Conservation (phyloP, 768 basidiomycete genomes). For the Tricholoma bakamatsutake region DNA sequence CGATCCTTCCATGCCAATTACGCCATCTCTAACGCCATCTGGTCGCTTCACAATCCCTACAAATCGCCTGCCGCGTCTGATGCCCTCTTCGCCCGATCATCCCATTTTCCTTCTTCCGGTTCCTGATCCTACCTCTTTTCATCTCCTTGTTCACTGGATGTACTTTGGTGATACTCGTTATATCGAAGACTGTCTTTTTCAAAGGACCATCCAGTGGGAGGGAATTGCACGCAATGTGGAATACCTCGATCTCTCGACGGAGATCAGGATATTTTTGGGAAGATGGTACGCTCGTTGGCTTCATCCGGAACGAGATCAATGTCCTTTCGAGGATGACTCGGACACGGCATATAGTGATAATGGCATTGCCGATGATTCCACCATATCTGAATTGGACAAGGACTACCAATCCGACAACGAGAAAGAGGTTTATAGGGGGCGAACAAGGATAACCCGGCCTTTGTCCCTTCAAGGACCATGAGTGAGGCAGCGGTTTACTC, state of each 20-base stretch:
- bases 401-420: constrained; percentile 24
- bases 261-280: constrained; percentile 73
- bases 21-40: constrained; percentile 18
- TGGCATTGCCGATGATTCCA: constrained; percentile 24
- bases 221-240: constrained; percentile 87
- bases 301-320: constrained; percentile 30
- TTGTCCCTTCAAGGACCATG: constrained; percentile 27
- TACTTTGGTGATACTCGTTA: constrained; percentile 67
- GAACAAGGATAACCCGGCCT: constrained; percentile 34
- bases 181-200: constrained; percentile 64
- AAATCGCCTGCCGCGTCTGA: constrained; percentile 57
- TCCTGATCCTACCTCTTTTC: constrained; percentile 68
- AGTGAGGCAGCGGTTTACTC: constrained; percentile 9
- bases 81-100: constrained; percentile 60
- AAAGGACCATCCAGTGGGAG: constrained; percentile 72
- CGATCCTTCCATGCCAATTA: constrained; percentile 11
- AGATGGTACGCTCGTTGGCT: constrained; percentile 70
- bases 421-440: constrained; percentile 33
- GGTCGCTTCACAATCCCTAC: constrained; percentile 36
- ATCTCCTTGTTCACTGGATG: constrained; percentile 72
- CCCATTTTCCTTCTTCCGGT: constrained; percentile 71
- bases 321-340: constrained; percentile 21
- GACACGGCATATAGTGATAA: constrained; percentile 24
- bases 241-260: constrained; percentile 71
- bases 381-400: constrained; percentile 20